These are phyloP conservation scores for Cenchrus americanus DNA, from an alignment of 176 grass and related monocot genomes.

Conservation along the genomic window DNA sequence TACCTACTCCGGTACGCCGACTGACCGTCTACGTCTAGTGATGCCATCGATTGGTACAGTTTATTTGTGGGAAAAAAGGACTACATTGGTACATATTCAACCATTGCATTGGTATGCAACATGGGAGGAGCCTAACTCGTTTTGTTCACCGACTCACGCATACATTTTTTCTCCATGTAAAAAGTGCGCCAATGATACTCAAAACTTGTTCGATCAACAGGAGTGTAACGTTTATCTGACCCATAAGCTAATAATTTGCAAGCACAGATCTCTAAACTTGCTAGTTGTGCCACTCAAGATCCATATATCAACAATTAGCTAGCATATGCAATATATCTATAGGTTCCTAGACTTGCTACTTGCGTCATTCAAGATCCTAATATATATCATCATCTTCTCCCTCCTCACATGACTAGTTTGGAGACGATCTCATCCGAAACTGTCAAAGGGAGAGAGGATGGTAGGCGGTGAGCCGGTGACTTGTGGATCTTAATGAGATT, in stretches of 20 bases:
- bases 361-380: no score
- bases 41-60: neutral
- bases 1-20: conserved; percentile 14
- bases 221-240: neutral
- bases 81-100: neutral
- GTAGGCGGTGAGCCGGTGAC: no score
- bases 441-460: no score
- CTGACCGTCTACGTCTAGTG: neutral
- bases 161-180: neutral
- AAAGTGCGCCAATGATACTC: neutral
- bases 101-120: neutral
- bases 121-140: conserved; percentile 20
- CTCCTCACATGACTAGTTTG: no score
- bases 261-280: neutral
- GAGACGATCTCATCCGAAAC: no score
- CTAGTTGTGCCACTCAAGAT: neutral
- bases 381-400: no score
- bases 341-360: no score
- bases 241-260: neutral
- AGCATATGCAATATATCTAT: no score
- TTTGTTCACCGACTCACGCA: conserved; percentile 1
- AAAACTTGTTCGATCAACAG: neutral
- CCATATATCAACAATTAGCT: neutral
- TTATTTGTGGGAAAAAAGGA: neutral
- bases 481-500: neutral